A percentile compares a stretch with the other conserved stretches of the same genome.
These are phyloP conservation scores for Daldinia sp. DNA, from an alignment of 2,329 filamentous ascomycete genomes.

Conservation along the genomic window DNA sequence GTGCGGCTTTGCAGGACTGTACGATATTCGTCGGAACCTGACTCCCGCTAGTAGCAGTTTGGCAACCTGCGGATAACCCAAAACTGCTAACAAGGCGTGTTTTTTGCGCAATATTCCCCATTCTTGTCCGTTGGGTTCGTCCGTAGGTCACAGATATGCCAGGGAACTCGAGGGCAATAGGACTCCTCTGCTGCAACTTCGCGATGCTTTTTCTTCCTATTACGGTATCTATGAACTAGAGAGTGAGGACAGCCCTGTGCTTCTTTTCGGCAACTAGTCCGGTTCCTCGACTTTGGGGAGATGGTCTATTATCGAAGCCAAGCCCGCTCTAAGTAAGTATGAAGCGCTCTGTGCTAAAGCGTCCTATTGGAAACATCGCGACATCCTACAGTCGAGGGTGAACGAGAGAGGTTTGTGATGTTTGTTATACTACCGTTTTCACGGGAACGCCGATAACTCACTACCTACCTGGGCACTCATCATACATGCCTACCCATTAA, in stretches of 20 bases:
- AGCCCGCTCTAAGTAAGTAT: background rate
- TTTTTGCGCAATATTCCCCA: conserved; percentile 8
- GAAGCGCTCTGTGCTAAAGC: too few species aligned
- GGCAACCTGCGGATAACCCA: conserved; percentile 2
- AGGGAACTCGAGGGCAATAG: background rate
- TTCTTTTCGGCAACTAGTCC: conserved; percentile 9
- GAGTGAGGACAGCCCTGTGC: background rate
- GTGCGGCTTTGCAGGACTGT: background rate
- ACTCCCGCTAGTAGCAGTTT: conserved; percentile 30
- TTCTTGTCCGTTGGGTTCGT: conserved; percentile 6
- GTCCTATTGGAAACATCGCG: background rate
- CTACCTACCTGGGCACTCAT: too few species aligned
- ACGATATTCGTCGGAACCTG: conserved; percentile 24
- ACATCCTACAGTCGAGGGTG: background rate
- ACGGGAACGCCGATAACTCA: background rate
- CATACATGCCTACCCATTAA: too few species aligned
- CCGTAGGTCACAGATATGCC: conserved; percentile 1
- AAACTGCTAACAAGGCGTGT: background rate
- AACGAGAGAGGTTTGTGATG: background rate
- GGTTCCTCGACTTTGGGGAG: conserved; percentile 3
- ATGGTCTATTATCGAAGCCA: background rate
- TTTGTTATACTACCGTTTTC: background rate
- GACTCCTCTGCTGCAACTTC: conserved; percentile 11
- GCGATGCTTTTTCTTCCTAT: conserved; percentile 1
- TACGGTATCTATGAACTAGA: conserved; percentile 6